A percentile compares a stretch with the other conserved stretches of the same genome.
Conservation (phyloP, 2,329 filamentous ascomycete genomes). For the Exophiala xenobiotica region DNA sequence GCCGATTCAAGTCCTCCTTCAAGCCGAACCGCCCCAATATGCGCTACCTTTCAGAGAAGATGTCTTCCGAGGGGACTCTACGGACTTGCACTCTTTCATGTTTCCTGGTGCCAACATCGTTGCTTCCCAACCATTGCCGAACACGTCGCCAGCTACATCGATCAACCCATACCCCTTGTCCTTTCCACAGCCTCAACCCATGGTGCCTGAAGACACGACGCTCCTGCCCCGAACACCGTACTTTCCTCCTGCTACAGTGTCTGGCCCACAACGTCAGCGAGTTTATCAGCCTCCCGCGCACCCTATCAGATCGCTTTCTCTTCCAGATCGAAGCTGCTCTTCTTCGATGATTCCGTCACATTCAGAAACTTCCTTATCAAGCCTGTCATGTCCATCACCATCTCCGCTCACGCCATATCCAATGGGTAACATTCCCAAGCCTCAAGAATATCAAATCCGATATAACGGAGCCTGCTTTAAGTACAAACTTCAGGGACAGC, state of each 20-base stretch:
- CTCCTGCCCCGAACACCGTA: slow-evolving; percentile 10
- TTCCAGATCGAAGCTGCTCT: slow-evolving; percentile 12
- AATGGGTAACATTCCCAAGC: not conserved
- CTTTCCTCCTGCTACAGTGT: slow-evolving; percentile 7
- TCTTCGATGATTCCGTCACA: slow-evolving; percentile 11
- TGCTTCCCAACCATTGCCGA: slow-evolving; percentile 50
- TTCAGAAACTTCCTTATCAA: slow-evolving; percentile 11
- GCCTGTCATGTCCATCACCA: slow-evolving; percentile 1
- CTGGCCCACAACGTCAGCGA: not conserved
- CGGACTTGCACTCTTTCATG: slow-evolving; percentile 7
- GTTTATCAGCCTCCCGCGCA: slow-evolving; percentile 2
- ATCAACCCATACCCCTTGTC: slow-evolving; percentile 60
- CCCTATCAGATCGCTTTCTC: slow-evolving; percentile 11
- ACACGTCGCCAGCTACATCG: not conserved
- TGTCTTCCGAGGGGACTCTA: slow-evolving; percentile 11
- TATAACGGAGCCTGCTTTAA: slow-evolving; percentile 18
- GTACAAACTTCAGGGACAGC: slow-evolving; percentile 12
- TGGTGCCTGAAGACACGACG: slow-evolving; percentile 38
- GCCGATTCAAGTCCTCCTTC: slow-evolving; percentile 26
- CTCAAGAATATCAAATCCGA: slow-evolving; percentile 18
- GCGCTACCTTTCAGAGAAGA: slow-evolving; percentile 4
- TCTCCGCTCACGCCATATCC: not conserved
- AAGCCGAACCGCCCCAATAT: slow-evolving; percentile 21
- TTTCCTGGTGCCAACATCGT: slow-evolving; percentile 12
- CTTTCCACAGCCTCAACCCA: slow-evolving; percentile 74